Base-by-base conservation (phyloP, 2,329 filamentous ascomycete species). In the Magnaporthiopsis incrustans region DNA sequence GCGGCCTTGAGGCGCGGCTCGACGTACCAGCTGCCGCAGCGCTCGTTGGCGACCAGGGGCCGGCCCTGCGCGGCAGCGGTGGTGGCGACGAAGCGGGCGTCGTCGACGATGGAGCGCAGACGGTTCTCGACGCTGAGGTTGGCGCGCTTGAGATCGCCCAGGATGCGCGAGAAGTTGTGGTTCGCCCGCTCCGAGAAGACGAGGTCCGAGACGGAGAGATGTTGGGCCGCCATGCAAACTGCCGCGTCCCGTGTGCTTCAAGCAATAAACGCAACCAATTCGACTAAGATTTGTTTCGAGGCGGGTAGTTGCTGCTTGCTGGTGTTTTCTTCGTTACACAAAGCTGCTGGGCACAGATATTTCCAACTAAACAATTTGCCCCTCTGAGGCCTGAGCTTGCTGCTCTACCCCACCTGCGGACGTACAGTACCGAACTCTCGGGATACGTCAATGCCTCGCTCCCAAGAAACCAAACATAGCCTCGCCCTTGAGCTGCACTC, bases 21-120 rank as follows among this genome's bases (percentile, higher is more conserved):
- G 32, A 98, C 89, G 74, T 98, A 98, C 95, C 95, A 99, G 76
- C 91, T 94, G 0, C 95, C 95, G 74, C 95, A 98, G 66, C 95
- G 85, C 79, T 98, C 93, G 73, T 99, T 99, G 35, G 94, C 92
- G 18, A 98, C 81, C 1, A 98, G 79, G 0, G 92, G 92, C 1
- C 94, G 58, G 27, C 65, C 69, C 65, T 81, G 85, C 0, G 81
- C 79, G 1, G 75, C 73, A 1, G 85, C 82, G 0, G 92, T 87
- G 10, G 78, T 73, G 30, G 78, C 74, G 27, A 95, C 90, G 73
- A 97, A 98, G 1, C 74, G 74, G 11, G 92, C 88, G 75, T 98
- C 95, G 33, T 82, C 77, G 66, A 82, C 79, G 73, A 98, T 94
- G 33, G 92, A 97, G 35, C 79, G 78, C 15, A 99, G 85, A 22